Evolutionary conservation across 352 stramenopile species (phyloP), one percentile per base, ranked within the genome.

Genomic region (Phytophthora sansomeana): DNA sequence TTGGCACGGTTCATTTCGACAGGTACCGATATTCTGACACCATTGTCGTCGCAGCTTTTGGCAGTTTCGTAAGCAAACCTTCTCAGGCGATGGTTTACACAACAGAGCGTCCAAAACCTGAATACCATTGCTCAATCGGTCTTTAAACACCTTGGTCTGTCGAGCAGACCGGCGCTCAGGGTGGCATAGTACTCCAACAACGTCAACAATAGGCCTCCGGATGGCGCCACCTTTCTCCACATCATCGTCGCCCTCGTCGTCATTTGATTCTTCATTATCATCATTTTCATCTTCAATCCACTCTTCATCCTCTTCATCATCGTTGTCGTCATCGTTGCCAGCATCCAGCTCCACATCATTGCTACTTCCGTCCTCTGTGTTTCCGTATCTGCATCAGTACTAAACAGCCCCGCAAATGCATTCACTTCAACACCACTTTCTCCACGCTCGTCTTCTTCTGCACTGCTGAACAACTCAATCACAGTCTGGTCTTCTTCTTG

Each of bases 131-230:
- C 66, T 63, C 46, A 88, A 33, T 21, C 75, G 66, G 14, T 82
- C 72, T 38, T 81, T 86, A 47, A 86, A 82, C 42, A 81, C 78
- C 46, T 72, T 73, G 14, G 72, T 84, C 58, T 88, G 77, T 11
- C 59, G 61, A 14, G 67, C 63, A 4, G 76, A 79, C 32, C 77
- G 77, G 9, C 67, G 54, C 28, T 83, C 72, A 5, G 73, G 52
- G 28, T 81, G 81, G 53, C 77, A 86, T 43, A 88, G 67, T 21
- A 77, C 66, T 9, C 77, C 74, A 53, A 88, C 74, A 21, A 65
- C 58, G 49, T 88, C 79, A 32, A 30, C 29, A 58, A 51, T 9
- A 44, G 46, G 24, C 21, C 32, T 33, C 2, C 49, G 35, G 5
- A 19, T 51, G 24, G 17, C 35, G 1, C 29, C 17, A n/a, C 36